Conservation (phyloP, 495 filamentous ascomycete species). For the Podospora fimiseda region DNA sequence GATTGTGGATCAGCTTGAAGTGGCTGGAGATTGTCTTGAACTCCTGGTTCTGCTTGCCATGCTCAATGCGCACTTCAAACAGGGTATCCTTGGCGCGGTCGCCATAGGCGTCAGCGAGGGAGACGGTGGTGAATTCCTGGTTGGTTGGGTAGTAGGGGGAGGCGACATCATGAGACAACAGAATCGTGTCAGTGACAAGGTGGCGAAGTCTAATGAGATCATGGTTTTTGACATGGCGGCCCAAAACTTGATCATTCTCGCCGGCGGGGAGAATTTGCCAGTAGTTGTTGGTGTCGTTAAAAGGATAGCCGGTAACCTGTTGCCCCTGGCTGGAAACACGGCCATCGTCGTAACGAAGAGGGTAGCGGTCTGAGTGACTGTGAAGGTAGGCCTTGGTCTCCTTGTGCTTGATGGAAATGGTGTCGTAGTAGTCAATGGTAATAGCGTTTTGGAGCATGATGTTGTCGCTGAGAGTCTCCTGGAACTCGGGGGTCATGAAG, state of each 20-base stretch:
- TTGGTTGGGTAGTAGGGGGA: conserved; percentile 96
- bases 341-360: conserved; percentile 92
- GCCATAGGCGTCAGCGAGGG: conserved; percentile 64
- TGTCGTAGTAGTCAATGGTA: conserved; percentile 83
- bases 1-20: conserved; percentile 91
- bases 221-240: conserved; percentile 69
- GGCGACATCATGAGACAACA: conserved; percentile 96
- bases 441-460: conserved; percentile 79
- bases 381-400: conserved; percentile 95
- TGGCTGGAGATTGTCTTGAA: conserved; percentile 85
- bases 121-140: conserved; percentile 91
- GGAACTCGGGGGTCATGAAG: conserved; percentile 97
- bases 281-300: conserved; percentile 97
- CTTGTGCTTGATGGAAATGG: conserved; percentile 84
- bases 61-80: conserved; percentile 88
- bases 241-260: conserved; percentile 45
- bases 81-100: conserved; percentile 81
- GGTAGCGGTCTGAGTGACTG: conserved; percentile 84
- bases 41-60: conserved; percentile 72
- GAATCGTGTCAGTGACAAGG: conserved; percentile 75
- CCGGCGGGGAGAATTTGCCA: conserved; percentile 81
- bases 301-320: conserved; percentile 96
- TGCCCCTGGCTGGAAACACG: conserved; percentile 96
- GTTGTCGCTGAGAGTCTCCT: conserved; percentile 93
- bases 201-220: conserved; percentile 87